Evolutionary conservation across 1,284 basidiomycete species (phyloP), one percentile per base, ranked within the genome.

Genomic region (Leccinum fallax): DNA sequence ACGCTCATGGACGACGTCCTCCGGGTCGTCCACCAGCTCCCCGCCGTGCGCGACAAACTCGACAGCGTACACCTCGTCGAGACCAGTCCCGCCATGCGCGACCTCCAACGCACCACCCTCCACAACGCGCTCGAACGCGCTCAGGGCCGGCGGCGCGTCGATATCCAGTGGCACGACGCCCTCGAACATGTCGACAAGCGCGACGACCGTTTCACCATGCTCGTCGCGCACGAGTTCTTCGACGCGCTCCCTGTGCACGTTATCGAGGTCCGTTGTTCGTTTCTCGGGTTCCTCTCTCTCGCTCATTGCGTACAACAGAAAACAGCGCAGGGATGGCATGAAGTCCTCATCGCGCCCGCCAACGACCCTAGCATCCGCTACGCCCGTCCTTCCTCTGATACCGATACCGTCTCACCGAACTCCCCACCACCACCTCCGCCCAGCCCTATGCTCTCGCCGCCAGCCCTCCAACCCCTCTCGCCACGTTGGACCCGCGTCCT

Each of bases 161-260:
- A 72, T 46, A 58, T 95, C 13, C 71, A 82, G 11, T 99, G 95
- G 94, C 86, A 92, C 69, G 85, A 92, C 58, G 80, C 84, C 0
- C 76, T 97, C 7, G 86, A 92, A 38, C 85, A 91, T 38, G 78
- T 98, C 0, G 76, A 83, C 0, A 76, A 65, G 40, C 79, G 80
- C 61, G 73, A 79, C 34, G 82, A 85, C 16, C 79, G 78, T 48
- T 98, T 90, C 75, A 97, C 95, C 0, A 88, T 98, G 80, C 76
- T 97, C 21, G 79, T 98, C 7, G 97, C 97, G 0, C 97, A 99
- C 74, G 97, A 99, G 73, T 98, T 99, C 78, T 98, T 99, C 66
- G 97, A 99, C 72, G 97, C 97, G 0, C 81, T 99, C 55, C 97
- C 97, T 0, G 89, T 98, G 55, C 93, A 98, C 74, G 80, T 97